Evolutionary conservation across 495 filamentous ascomycete genomes (phyloP).

Genomic region (Podospora pseudoanserina): DNA sequence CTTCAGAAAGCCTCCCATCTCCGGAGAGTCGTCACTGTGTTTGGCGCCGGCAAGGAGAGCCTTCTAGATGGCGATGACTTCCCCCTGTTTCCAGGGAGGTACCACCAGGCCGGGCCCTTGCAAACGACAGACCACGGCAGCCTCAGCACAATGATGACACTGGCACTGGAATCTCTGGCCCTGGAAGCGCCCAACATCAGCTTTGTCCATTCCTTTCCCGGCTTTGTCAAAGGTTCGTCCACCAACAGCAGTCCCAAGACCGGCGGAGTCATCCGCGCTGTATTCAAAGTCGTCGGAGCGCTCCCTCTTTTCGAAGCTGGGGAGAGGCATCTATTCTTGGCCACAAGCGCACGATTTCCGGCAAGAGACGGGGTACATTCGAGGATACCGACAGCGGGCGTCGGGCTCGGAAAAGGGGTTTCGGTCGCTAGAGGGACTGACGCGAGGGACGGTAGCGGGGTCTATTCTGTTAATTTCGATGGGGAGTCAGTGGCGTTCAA

Average conservation of each 20-base stretch:
- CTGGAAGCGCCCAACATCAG: conserved; percentile 44
- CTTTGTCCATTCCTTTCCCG: conserved; percentile 60
- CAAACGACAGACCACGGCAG: conserved; percentile 15
- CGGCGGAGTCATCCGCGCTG: conserved; percentile 1
- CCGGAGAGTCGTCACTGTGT: conserved; percentile 59
- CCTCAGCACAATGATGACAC: conserved; percentile 45
- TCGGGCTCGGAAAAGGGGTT: conserved; percentile 31
- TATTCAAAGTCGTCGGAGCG: conserved; percentile 16
- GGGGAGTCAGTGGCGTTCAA: conserved; percentile 36
- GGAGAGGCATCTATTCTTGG: conserved; percentile 52
- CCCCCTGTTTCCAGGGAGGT: conserved; percentile 3
- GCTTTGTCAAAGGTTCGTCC: conserved; percentile 39
- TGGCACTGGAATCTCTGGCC: conserved; percentile 50
- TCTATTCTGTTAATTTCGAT: conserved; percentile 49
- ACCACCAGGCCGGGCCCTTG: not conserved
- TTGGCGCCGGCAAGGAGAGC: conserved; percentile 53
- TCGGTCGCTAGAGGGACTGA: conserved; percentile 39
- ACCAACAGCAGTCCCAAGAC: conserved; percentile 27
- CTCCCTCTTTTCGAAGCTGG: conserved; percentile 44
- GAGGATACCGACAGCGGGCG: conserved; percentile 19
- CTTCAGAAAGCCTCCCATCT: conserved; percentile 44
- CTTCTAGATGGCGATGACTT: conserved; percentile 48
- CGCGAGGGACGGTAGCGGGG: conserved; percentile 49
- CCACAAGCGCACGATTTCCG: conserved; percentile 51
- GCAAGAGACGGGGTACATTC: conserved; percentile 17